Evolutionary conservation across 2,329 filamentous ascomycete species (phyloP).

Genomic region (Coniochaeta sp.): DNA sequence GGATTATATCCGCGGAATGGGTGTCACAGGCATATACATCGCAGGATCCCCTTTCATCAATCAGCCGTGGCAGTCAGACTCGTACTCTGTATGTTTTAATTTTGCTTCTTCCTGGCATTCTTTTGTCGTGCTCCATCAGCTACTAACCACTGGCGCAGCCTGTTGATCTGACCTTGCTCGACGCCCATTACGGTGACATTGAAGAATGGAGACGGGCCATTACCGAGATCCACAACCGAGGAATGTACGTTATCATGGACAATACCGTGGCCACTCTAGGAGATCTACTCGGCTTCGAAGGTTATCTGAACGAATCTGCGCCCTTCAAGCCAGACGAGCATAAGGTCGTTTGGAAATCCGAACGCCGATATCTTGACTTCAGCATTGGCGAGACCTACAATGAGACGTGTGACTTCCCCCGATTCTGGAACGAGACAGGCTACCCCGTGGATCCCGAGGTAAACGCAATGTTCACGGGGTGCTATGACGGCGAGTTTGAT

Average conservation of each 20-base stretch:
- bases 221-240: slow-evolving; percentile 50
- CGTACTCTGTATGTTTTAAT: slow-evolving; percentile 36
- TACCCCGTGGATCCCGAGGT: slow-evolving; percentile 37
- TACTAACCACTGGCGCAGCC: slow-evolving; percentile 18
- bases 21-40: slow-evolving; percentile 54
- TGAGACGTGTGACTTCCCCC: slow-evolving; percentile 45
- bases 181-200: slow-evolving; percentile 54
- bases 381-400: slow-evolving; percentile 43
- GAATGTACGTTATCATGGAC: slow-evolving; percentile 60
- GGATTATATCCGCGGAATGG: slow-evolving; percentile 59
- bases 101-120: neutral
- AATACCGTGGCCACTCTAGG: slow-evolving; percentile 58
- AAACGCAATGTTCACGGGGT: slow-evolving; percentile 38
- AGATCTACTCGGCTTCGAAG: slow-evolving; percentile 54
- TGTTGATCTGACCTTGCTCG: slow-evolving; percentile 54
- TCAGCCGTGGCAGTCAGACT: slow-evolving; percentile 54
- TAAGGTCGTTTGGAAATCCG: slow-evolving; percentile 45
- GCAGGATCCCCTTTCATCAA: slow-evolving; percentile 59
- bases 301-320: slow-evolving; percentile 48
- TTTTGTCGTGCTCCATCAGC: neutral
- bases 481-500: slow-evolving; percentile 32
- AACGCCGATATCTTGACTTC: slow-evolving; percentile 50
- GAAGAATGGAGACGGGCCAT: slow-evolving; percentile 49
- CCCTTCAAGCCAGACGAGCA: slow-evolving; percentile 48
- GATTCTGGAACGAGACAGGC: slow-evolving; percentile 53